A percentile compares a stretch with the other conserved stretches of the same genome.
Evolutionary conservation across 2,329 filamentous ascomycete species (phyloP).

Genomic region (Alternaria sp.): DNA sequence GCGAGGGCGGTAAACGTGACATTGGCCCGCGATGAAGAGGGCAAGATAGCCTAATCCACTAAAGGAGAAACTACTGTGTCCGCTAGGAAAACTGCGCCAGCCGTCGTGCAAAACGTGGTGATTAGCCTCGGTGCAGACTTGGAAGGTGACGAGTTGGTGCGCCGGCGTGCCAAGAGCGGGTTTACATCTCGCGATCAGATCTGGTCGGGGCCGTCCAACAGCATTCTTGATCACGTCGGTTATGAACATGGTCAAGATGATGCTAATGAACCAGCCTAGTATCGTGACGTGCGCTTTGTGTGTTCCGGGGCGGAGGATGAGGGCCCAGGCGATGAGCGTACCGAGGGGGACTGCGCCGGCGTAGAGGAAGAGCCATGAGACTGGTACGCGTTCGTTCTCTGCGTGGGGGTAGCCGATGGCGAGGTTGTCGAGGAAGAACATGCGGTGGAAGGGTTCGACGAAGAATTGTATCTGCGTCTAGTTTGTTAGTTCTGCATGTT

Average conservation of each 20-base stretch:
- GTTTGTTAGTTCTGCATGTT: conserved; percentile 15
- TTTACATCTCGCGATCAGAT: conserved; percentile 86
- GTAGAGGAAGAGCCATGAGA: conserved; percentile 81
- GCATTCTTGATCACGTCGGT: conserved; percentile 90
- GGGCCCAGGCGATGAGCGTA: conserved; percentile 71
- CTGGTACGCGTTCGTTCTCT: conserved; percentile 80
- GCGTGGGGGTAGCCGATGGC: conserved; percentile 88
- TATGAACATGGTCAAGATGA: conserved; percentile 80
- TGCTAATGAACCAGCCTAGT: conserved; percentile 75
- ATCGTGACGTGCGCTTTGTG: conserved; percentile 88
- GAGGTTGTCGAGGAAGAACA: conserved; percentile 89
- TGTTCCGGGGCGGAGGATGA: conserved; percentile 66
- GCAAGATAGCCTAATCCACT: conserved; percentile 78
- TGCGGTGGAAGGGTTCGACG: conserved; percentile 87
- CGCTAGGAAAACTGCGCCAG: conserved; percentile 83
- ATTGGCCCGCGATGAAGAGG: conserved; percentile 73
- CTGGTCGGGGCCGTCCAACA: conserved; percentile 82
- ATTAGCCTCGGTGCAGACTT: conserved; percentile 75
- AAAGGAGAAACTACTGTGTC: conserved; percentile 82
- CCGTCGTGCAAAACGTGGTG: conserved; percentile 79
- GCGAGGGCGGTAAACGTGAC: conserved; percentile 66
- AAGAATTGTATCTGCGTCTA: conserved; percentile 68
- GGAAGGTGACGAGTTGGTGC: conserved; percentile 66
- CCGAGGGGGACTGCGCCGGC: conserved; percentile 75
- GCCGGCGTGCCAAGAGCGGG: conserved; percentile 67